A percentile compares a stretch with the other conserved stretches of the same genome.
Evolutionary conservation across 2,329 filamentous ascomycete species (phyloP).

Genomic region (Metarhizium anisopliae): DNA sequence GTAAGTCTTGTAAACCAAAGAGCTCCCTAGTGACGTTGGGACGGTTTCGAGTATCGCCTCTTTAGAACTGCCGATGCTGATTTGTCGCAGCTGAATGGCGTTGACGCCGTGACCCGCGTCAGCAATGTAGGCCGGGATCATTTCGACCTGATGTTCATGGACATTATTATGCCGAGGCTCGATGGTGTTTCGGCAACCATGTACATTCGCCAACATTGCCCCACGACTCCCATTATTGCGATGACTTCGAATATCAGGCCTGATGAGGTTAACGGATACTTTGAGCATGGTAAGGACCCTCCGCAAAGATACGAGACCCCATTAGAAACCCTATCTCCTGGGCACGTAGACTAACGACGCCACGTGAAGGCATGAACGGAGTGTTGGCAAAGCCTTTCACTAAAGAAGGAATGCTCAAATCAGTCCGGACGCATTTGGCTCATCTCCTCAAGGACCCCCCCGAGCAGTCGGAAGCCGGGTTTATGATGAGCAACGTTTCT

Average conservation of each 20-base stretch:
- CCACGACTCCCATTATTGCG: slow-evolving; percentile 79
- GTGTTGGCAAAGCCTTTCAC: slow-evolving; percentile 97
- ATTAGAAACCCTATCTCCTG: neutral
- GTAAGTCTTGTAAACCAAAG: slow-evolving; percentile 32
- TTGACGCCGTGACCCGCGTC: slow-evolving; percentile 86
- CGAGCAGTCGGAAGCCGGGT: slow-evolving; percentile 30
- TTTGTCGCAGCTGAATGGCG: slow-evolving; percentile 51
- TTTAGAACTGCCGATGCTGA: slow-evolving; percentile 8
- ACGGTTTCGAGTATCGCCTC: neutral
- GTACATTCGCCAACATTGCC: slow-evolving; percentile 80
- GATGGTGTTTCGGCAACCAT: slow-evolving; percentile 93
- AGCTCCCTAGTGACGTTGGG: neutral
- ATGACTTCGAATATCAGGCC: slow-evolving; percentile 98
- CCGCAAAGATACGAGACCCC: neutral
- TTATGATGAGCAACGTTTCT: slow-evolving; percentile 22
- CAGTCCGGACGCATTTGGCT: slow-evolving; percentile 82
- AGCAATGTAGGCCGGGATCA: slow-evolving; percentile 35
- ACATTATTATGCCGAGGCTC: slow-evolving; percentile 94
- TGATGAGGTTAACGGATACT: slow-evolving; percentile 95
- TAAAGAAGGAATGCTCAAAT: slow-evolving; percentile 70
- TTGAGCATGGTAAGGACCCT: slow-evolving; percentile 73
- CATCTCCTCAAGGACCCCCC: slow-evolving; percentile 66
- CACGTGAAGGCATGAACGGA: slow-evolving; percentile 80
- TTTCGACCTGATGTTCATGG: slow-evolving; percentile 71
- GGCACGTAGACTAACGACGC: neutral